Percentiles rank a stretch among this genome's conserved stretches.
Conservation (phyloP, 2,329 filamentous ascomycete species). For the Venturiaceae sp. region DNA sequence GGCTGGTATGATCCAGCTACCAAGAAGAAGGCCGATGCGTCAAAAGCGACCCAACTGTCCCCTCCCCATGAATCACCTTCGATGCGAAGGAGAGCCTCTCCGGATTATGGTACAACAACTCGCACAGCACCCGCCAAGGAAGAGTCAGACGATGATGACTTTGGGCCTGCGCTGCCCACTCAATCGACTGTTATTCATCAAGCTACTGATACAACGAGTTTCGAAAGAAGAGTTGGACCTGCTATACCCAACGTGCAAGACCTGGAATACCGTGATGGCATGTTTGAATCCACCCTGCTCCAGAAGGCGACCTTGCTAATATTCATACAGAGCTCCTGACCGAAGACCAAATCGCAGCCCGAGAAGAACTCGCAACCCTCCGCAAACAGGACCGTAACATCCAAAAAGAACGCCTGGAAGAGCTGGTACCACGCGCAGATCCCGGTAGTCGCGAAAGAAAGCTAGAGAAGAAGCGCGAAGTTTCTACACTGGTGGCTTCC, state of each 20-base stretch:
- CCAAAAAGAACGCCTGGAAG: conserved; percentile 67
- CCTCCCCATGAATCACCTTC: neutral
- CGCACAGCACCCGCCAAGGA: neutral
- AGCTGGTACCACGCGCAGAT: conserved; percentile 73
- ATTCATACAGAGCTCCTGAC: conserved; percentile 35
- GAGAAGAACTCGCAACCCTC: conserved; percentile 47
- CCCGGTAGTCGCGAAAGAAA: conserved; percentile 72
- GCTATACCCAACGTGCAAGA: conserved; percentile 65
- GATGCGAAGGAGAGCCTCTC: conserved; percentile 14
- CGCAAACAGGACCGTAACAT: conserved; percentile 54
- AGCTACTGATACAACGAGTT: conserved; percentile 5
- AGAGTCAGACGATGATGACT: conserved; percentile 36
- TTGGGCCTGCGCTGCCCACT: conserved; percentile 41
- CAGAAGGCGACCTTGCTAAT: neutral
- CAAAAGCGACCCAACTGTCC: conserved; percentile 13
- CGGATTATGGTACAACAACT: neutral
- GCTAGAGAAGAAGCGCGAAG: conserved; percentile 73
- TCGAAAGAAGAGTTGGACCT: conserved; percentile 36
- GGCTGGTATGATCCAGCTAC: conserved; percentile 87
- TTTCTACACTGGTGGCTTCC: conserved; percentile 60
- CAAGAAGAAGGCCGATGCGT: conserved; percentile 42
- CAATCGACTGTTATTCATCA: conserved; percentile 11
- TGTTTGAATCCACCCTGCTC: neutral
- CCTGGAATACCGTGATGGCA: conserved; percentile 51
- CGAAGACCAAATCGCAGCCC: conserved; percentile 34